Base-by-base conservation (phyloP, 1,139 yeast genomes). In the Ogataea hybrid region DNA sequence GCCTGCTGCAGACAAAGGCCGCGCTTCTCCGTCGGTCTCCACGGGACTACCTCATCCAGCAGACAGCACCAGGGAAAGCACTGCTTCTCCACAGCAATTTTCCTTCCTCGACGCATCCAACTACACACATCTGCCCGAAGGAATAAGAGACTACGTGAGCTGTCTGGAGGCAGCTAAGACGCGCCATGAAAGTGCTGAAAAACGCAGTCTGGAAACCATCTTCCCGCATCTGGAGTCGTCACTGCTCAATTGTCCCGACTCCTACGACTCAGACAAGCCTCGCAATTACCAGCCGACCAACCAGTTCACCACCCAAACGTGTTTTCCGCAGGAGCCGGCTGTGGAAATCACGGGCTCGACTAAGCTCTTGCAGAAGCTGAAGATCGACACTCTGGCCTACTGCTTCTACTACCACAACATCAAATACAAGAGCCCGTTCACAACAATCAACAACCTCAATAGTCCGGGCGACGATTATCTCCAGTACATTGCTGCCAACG, bases 321-420 rank as follows among this genome's bases (percentile, higher is more conserved):
- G 84, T 63, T 92, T 89, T 65, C 98, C 99, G 3, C 92, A 83
- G 59, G 96, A 88, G 53, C 96, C 96, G 34, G 67, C 77, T 71
- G 75, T 72, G 54, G 81, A 75, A 56, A 65, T 76, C 51, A 45
- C 57, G 21, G 76, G 73, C 45, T 65, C 74, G 56, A 69, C 65
- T 28, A 67, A 67, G 46, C 66, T 87, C 31, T 75, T 88, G 69
- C 70, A 75, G 27, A 87, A 84, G 56, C 78, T 90, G 61, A 96
- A 88, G 56, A 72, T 83, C 34, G 97, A 90, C 59, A 90, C 98
- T 2, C 68, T 92, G 53, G 90, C 92, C 56, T 94, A 87, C 70
- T 85, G 94, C 46, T 92, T 94, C 65, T 92, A 94, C 66, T 94
- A 84, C 56, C 71, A 75, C 48, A 77, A 70, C 53, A 35, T 70